These are phyloP conservation scores for Emergomyces orientalis DNA, from an alignment of 2,329 filamentous ascomycete genomes.

Conservation along the genomic window DNA sequence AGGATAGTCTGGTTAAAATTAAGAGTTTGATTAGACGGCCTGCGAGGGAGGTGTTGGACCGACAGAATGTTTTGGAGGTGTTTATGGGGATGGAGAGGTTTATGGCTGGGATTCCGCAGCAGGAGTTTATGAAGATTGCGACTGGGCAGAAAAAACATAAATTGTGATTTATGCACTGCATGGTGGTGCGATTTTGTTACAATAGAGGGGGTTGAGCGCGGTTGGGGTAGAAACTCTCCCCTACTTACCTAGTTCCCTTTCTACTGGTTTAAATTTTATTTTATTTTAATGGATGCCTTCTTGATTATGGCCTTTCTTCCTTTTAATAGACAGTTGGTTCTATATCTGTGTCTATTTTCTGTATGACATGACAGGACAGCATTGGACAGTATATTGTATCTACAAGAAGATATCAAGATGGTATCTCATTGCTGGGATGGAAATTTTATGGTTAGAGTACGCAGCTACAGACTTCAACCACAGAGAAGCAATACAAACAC, in stretches of 20 bases:
- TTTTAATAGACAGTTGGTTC: not conserved
- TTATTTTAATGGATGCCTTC: too few relatives aligned
- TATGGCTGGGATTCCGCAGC: slow-evolving; percentile 67
- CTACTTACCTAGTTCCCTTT: not conserved
- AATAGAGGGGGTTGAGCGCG: not conserved
- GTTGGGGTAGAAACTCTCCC: not conserved
- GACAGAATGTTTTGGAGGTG: slow-evolving; percentile 72
- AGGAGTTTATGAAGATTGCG: slow-evolving; percentile 78
- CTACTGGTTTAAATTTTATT: not conserved
- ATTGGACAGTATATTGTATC: not conserved
- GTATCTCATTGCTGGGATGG: not conserved
- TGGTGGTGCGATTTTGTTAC: not conserved
- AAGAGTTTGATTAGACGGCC: slow-evolving; percentile 73
- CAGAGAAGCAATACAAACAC: too few relatives aligned
- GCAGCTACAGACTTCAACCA: too few relatives aligned
- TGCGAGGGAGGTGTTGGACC: slow-evolving; percentile 62
- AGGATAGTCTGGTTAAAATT: slow-evolving; percentile 69
- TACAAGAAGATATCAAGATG: not conserved
- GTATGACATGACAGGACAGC: not conserved
- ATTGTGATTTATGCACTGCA: slow-evolving; percentile 44
- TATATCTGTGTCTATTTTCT: not conserved
- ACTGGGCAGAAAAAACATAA: slow-evolving; percentile 91
- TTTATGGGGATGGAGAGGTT: slow-evolving; percentile 80
- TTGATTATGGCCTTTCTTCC: not conserved
- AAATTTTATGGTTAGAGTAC: not conserved